Evolutionary conservation across 1,139 yeast species (phyloP).

Genomic region (Candida neerlandica): DNA sequence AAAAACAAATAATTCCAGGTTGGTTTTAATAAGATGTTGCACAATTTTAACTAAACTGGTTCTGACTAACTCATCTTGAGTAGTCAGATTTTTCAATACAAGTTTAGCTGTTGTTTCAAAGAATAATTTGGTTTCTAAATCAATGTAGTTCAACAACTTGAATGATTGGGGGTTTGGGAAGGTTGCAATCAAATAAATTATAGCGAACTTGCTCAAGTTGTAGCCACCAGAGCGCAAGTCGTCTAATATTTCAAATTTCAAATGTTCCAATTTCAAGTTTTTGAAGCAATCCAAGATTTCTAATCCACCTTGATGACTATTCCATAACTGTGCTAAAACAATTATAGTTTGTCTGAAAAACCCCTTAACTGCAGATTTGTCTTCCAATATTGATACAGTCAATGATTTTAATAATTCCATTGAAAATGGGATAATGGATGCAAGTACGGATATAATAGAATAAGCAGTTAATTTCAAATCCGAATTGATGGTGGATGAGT

Average conservation of each 20-base stretch:
- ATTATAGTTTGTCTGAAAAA: constrained; percentile 37
- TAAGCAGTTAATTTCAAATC: constrained; percentile 85
- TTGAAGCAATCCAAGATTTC: constrained; percentile 20
- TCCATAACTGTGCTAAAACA: constrained; percentile 48
- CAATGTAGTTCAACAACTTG: constrained; percentile 27
- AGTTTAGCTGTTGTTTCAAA: constrained; percentile 28
- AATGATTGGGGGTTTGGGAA: constrained; percentile 21
- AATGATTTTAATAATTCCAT: constrained; percentile 67
- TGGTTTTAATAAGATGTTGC: constrained; percentile 43
- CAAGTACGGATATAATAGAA: constrained; percentile 75
- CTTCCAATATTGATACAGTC: constrained; percentile 57
- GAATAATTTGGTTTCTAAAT: constrained; percentile 21
- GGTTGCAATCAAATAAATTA: constrained; percentile 28
- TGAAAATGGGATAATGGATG: constrained; percentile 70
- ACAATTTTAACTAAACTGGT: constrained; percentile 41
- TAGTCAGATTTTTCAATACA: constrained; percentile 22
- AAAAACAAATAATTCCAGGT: constrained; percentile 43
- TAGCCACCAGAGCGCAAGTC: constrained; percentile 29
- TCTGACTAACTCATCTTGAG: constrained; percentile 25
- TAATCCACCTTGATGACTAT: constrained; percentile 25
- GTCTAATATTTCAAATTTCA: constrained; percentile 9
- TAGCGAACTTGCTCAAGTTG: constrained; percentile 35
- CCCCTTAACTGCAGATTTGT: constrained; percentile 22
- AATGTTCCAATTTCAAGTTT: constrained; percentile 15
- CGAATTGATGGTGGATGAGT: constrained; percentile 39